Evolutionary conservation across 208 protist genomes (phyloP), one percentile per base, ranked within the genome.

Genomic region (Phytomonas francai): DNA sequence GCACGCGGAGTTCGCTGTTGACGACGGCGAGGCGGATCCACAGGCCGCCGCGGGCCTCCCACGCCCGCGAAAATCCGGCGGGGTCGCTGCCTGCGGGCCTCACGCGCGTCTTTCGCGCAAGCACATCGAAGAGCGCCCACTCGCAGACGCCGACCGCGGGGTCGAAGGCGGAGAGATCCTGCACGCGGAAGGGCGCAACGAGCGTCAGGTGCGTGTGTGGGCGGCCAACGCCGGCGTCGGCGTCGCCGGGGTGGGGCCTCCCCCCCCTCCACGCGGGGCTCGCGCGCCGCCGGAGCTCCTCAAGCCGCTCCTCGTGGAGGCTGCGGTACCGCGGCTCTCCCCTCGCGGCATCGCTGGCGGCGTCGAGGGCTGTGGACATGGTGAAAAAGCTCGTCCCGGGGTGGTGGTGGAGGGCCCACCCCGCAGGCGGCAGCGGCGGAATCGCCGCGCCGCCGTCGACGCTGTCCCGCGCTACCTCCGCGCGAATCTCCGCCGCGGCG

Each of bases 1-100:
- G 87, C n/a, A 95, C 67, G 25, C 89, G 87, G 71, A 95, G 77
- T 70, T 89, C 85, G 39, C 83, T 83, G 73, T 93, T 89, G 34
- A 79, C 89, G 65, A 73, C 83, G 12, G 89, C 89, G 0, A 94
- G 77, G 3, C 86, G 78, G 2, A 92, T 22, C 61, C 81, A 90
- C 60, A 94, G 73, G 67, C 75, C 80, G 27, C 77, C 71, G 0
- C 64, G 73, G 33, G 77, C 71, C 14, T 88, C 83, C 33, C 33
- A 36, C 3, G 8, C 33, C 3, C 33, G 33, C n/a, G n/a, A n/a
- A n/a, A n/a, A n/a, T n/a, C n/a, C n/a, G n/a, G n/a, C n/a, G n/a
- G n/a, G n/a, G n/a, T n/a, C n/a, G n/a, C n/a, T n/a, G 33, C 33
- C 5, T 36, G 5, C 33, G 33, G 33, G 5, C 33, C 33, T 8